These are phyloP conservation scores for Salicornia ramosissima DNA, from an alignment of 148 eudicot species.

Conservation along the genomic window DNA sequence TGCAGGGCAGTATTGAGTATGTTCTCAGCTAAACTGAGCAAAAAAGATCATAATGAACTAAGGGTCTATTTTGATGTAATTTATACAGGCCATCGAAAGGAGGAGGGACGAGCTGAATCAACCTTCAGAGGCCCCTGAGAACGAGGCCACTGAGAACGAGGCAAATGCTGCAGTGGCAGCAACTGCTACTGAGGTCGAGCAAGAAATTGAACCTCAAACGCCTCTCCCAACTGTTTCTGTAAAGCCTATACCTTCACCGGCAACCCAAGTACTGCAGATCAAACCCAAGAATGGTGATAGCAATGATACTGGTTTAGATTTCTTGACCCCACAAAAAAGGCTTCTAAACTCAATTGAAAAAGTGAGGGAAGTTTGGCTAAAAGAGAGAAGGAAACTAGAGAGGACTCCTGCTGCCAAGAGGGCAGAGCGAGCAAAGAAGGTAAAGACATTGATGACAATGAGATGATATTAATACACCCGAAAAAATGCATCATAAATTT, in stretches of 20 bases:
- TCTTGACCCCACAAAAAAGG: slow-evolving; percentile 32
- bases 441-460: slow-evolving; percentile 67
- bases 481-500: background rate
- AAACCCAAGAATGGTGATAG: slow-evolving; percentile 35
- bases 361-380: slow-evolving; percentile 66
- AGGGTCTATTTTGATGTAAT: background rate
- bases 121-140: slow-evolving; percentile 16
- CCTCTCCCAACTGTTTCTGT: slow-evolving; percentile 31
- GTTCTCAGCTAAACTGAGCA: no score
- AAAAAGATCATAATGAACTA: no score
- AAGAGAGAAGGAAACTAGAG: slow-evolving; percentile 52
- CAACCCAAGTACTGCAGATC: slow-evolving; percentile 40
- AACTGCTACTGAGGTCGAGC: slow-evolving; percentile 42
- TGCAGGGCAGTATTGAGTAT: no score
- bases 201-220: slow-evolving; percentile 30
- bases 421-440: slow-evolving; percentile 55
- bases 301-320: slow-evolving; percentile 28
- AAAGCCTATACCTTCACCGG: slow-evolving; percentile 28
- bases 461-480: slow-evolving; percentile 31
- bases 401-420: slow-evolving; percentile 69
- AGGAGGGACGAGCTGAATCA: slow-evolving; percentile 41
- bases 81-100: slow-evolving; percentile 56
- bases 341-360: slow-evolving; percentile 63
- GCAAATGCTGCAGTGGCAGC: slow-evolving; percentile 9
- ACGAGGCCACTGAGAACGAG: background rate